Base-by-base conservation (phyloP, 202 grass and related monocot species). In the Setaria viridis region DNA sequence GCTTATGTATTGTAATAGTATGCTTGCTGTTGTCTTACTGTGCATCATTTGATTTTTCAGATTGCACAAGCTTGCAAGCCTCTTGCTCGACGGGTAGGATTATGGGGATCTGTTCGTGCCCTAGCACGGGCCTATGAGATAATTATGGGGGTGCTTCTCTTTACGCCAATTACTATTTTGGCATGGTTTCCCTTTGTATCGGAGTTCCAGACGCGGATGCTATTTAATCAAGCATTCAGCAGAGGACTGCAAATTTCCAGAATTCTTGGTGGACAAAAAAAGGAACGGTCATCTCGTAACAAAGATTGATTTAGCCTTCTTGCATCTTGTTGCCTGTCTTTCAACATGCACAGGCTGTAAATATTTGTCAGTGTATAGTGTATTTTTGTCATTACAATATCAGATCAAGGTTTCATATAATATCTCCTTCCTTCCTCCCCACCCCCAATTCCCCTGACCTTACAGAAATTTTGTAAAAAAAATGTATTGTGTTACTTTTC, bases 221-320 rank as follows among this genome's bases (percentile, higher is more conserved):
- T 98, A 15, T 97, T 97, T 79, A 97, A 95, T 84, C 95, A 97
- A 81, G 95, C 91, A 2, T 97, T 97, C 45, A 97, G 95, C 67
- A 93, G 92, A 86, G 95, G 95, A 19, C 81, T 95, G 51, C 95
- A 95, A 79, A 97, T 97, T 80, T 95, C 92, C 20, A 92, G 95
- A n/a, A 93, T 97, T 88, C 87, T 97, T 62, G 95, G 95, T 43
- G 92, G 85, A 41, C 92, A 91, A 51, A 92, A 91, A 81, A 92
- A 89, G 85, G 95, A 93, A 76, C 76, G 54, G 2, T 60, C 89
- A 16, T 80, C 91, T 78, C 83, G n/a, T 25, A 80, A 59, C 74
- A 95, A 93, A 85, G 93, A 98, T 82, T 90, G 82, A 85, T 72
- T 73, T 80, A 17, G 49, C 57, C n/a, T 13, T 51, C 34, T 51